A percentile compares a stretch with the other conserved stretches of the same genome.
These are phyloP conservation scores for Eucalyptus curtisii DNA, from an alignment of 345 rosid genomes.

Conservation along the genomic window DNA sequence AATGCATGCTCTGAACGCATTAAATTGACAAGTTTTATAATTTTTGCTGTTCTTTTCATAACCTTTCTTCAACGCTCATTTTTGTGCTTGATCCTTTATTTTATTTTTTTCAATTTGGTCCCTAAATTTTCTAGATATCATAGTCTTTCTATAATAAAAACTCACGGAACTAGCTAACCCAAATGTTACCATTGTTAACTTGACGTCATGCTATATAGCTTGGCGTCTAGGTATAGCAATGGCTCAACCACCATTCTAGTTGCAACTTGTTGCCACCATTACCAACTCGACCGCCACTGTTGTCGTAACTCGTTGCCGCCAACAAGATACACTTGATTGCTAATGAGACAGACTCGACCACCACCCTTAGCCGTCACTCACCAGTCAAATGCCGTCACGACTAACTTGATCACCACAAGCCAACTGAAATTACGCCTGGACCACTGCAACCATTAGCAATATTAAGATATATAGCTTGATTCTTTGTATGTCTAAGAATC, in stretches of 20 bases:
- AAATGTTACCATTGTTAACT: background rate
- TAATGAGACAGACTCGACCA: background rate
- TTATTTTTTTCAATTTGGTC: background rate
- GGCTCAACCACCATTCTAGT: background rate
- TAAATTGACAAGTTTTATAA: background rate
- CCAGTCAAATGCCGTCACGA: background rate
- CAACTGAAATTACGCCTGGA: background rate
- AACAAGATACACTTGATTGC: background rate
- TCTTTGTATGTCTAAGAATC: background rate
- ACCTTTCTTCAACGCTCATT: background rate
- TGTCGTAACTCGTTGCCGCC: background rate
- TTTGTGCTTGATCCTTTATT: rapidly evolving
- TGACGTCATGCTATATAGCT: background rate
- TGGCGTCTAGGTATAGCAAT: background rate
- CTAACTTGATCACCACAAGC: background rate
- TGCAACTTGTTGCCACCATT: background rate
- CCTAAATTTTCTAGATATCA: background rate
- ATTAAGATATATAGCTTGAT: background rate
- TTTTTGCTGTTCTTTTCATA: background rate
- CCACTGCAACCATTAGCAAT: background rate
- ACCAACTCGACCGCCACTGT: background rate
- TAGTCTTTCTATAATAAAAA: background rate
- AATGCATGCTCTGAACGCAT: background rate
- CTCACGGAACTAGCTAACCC: background rate
- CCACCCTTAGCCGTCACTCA: background rate